Conservation (phyloP, 169 alveolate species). For the Neospora caninum region DNA sequence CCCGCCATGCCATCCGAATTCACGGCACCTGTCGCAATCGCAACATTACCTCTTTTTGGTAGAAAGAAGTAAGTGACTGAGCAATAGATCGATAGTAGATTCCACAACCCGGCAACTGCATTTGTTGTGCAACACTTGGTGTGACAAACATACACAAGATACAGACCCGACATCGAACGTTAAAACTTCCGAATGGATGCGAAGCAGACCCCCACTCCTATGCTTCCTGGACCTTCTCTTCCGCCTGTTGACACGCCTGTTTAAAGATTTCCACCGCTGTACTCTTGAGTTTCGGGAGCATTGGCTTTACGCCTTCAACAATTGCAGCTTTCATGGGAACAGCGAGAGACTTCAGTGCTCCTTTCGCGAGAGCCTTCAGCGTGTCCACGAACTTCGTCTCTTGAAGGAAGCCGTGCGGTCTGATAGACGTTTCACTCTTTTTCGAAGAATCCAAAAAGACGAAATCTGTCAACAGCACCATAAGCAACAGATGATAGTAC, state of each 20-base stretch:
- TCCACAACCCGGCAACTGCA: no score
- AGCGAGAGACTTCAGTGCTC: not conserved
- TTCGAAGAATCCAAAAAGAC: not conserved
- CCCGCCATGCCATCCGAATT: not conserved
- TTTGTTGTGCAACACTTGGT: no score
- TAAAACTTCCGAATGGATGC: not conserved
- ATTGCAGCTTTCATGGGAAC: not conserved
- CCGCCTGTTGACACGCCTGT: constrained; percentile 16
- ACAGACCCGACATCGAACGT: not conserved
- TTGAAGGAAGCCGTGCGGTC: constrained; percentile 16
- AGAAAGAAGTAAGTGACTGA: not conserved
- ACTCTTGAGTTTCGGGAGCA: not conserved
- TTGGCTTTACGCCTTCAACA: not conserved
- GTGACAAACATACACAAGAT: no score
- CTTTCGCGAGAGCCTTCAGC: not conserved
- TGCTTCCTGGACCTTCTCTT: not conserved
- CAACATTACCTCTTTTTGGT: not conserved
- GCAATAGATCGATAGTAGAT: not conserved
- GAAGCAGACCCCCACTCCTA: not conserved
- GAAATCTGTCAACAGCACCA: not conserved
- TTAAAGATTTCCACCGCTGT: not conserved
- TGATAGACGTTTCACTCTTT: not conserved
- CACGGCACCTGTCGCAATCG: not conserved
- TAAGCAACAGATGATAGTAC: not conserved
- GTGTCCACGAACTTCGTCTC: constrained; percentile 28